Evolutionary conservation across 140 eudicot genomes (phyloP), one percentile per base, ranked within the genome.

Genomic region (Senecio squalidus): DNA sequence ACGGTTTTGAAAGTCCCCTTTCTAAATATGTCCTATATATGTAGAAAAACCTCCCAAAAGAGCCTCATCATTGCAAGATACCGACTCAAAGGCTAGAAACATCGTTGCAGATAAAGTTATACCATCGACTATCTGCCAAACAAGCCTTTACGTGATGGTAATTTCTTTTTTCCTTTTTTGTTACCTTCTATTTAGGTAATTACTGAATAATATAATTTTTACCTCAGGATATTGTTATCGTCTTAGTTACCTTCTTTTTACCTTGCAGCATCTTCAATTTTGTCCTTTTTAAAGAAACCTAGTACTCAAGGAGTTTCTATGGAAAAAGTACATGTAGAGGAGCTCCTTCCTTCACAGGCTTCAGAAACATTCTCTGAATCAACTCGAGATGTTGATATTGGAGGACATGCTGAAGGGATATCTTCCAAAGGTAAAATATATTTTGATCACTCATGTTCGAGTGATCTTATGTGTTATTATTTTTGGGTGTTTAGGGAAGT

Each of bases 61-160:
- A 54, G 70, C 67, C 52, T 68, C 56, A 16, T 40, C 68, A 50
- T 30, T 57, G 69, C 69, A 65, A 69, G 47, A 72, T 46, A 55
- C 68, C 9, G 63, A 68, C 50, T 39, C 68, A 25, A 58, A 69
- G 8, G 47, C 31, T 40, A 64, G 62, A 64, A 76, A 79, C 58
- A 64, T 49, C 54, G 54, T 9, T 24, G 50, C 54, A 26, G 74
- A 76, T 49, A 49, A 64, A 6, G 56, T 23, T 52, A 68, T 63
- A 63, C 61, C 71, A 16, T 55, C 15, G 63, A 39, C 51, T 51
- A 47, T 23, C 48, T 51, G 56, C 47, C 56, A 62, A 61, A 63
- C 66, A 81, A 74, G 72, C 84, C 95, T 65, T 25, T 77, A 34
- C 95, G 95, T 70, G 79, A 82, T 70, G 95, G 98, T 83, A 73